A percentile compares a stretch with the other conserved stretches of the same genome.
phyloP scores from a whole-genome alignment of 148 eudicot species.

The Spergularia bocconei region DNA sequence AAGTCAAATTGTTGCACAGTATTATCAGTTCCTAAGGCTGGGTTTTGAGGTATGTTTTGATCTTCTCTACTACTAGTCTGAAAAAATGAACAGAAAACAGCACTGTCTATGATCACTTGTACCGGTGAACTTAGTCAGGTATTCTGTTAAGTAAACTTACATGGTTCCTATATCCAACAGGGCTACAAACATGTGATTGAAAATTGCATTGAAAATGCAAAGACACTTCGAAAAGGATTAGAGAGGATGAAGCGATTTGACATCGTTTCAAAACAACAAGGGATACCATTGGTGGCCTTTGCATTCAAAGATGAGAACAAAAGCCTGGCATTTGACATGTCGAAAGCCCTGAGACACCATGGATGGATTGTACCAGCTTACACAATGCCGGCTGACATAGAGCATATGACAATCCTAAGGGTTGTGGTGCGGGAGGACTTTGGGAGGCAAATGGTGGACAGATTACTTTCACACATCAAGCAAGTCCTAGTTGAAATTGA shows the following conservation, averaged over 20 bases:
- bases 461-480: conserved; percentile 37
- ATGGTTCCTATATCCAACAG: conserved; percentile 3
- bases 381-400: conserved; percentile 41
- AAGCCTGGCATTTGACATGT: conserved; percentile 32
- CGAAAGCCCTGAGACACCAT: conserved; percentile 30
- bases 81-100: too few species aligned
- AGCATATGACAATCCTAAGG: conserved; percentile 36
- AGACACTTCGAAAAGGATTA: conserved; percentile 30
- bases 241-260: conserved; percentile 32
- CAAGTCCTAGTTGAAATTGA: conserved; percentile 26
- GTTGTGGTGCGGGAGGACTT: conserved; percentile 38
- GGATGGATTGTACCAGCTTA: conserved; percentile 48
- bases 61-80: background rate
- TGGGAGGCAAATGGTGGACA: conserved; percentile 41
- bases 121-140: background rate
- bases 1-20: conserved; percentile 49
- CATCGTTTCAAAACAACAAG: conserved; percentile 35
- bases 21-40: conserved; percentile 43
- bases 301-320: conserved; percentile 30
- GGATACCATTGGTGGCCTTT: conserved; percentile 38
- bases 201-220: conserved; percentile 36
- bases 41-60: conserved; percentile 36
- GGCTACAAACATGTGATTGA: conserved; percentile 36
- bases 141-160: too few species aligned
- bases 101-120: background rate